Evolutionary conservation across 257 asterid genomes (phyloP).

Genomic region (Perilla frutescens): DNA sequence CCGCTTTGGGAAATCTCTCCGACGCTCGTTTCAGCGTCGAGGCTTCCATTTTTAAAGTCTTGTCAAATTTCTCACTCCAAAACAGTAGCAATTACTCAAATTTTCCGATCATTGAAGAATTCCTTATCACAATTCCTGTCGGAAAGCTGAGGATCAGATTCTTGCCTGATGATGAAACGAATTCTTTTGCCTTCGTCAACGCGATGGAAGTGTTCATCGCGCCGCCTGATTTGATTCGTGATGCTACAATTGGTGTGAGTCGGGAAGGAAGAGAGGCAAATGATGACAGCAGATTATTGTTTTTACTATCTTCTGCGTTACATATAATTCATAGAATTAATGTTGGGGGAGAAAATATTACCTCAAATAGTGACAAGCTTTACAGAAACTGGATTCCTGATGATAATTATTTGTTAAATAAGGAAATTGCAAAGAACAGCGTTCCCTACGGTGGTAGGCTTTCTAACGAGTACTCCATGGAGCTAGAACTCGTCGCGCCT

Average conservation of each 20-base stretch:
- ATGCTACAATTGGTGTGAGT: not conserved
- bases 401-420: slow-evolving; percentile 36
- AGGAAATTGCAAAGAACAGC: slow-evolving; percentile 1
- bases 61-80: slow-evolving; percentile 48
- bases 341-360: slow-evolving; percentile 52
- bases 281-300: not conserved
- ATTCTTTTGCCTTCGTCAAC: slow-evolving; percentile 53
- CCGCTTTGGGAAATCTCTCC: slow-evolving; percentile 36
- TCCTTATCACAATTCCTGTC: slow-evolving; percentile 30
- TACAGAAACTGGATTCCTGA: slow-evolving; percentile 61
- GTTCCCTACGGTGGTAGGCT: not conserved
- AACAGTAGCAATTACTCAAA: not conserved
- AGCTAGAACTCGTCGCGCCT: slow-evolving; percentile 51
- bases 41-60: slow-evolving; percentile 37
- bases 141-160: slow-evolving; percentile 48
- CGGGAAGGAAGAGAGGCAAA: not conserved
- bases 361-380: slow-evolving; percentile 40
- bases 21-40: slow-evolving; percentile 50
- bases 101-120: slow-evolving; percentile 49
- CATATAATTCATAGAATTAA: slow-evolving; percentile 55
- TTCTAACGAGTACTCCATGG: not conserved
- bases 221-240: slow-evolving; percentile 37
- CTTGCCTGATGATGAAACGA: slow-evolving; percentile 35
- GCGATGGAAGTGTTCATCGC: slow-evolving; percentile 62
- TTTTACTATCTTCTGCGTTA: slow-evolving; percentile 3